phyloP scores from a whole-genome alignment of 2,329 filamentous ascomycete genomes.

The Claviceps pusilla region DNA sequence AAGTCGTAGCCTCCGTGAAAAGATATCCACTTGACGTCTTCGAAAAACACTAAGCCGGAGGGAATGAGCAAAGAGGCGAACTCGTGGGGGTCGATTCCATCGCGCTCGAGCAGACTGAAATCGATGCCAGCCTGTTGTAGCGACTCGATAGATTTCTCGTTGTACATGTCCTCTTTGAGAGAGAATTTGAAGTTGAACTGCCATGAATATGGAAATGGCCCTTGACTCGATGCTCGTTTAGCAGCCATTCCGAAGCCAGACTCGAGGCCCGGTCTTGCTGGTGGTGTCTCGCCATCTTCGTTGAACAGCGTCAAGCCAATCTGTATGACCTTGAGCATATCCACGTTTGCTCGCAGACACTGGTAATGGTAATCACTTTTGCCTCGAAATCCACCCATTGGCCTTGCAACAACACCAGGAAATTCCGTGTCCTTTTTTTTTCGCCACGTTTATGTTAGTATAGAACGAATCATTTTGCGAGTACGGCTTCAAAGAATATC shows the following conservation, averaged over 20 bases:
- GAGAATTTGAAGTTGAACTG: slow-evolving; percentile 99
- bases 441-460: slow-evolving; percentile 5
- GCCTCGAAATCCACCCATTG: slow-evolving; percentile 84
- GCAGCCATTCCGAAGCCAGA: slow-evolving; percentile 21
- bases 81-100: slow-evolving; percentile 78
- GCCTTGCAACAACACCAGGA: slow-evolving; percentile 88
- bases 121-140: slow-evolving; percentile 86
- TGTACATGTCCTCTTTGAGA: slow-evolving; percentile 92
- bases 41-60: slow-evolving; percentile 75
- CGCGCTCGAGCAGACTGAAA: slow-evolving; percentile 66
- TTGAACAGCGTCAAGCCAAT: slow-evolving; percentile 90
- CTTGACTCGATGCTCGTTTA: slow-evolving; percentile 26
- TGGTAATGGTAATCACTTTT: slow-evolving; percentile 99
- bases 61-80: slow-evolving; percentile 85
- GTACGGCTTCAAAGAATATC: no score
- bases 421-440: slow-evolving; percentile 77
- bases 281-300: slow-evolving; percentile 73
- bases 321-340: slow-evolving; percentile 94
- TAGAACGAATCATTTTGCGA: neutral
- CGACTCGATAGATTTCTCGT: slow-evolving; percentile 84
- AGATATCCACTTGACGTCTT: slow-evolving; percentile 88
- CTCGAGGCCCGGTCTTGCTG: slow-evolving; percentile 45
- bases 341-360: slow-evolving; percentile 90
- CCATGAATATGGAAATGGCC: slow-evolving; percentile 74
- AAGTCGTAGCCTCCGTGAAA: slow-evolving; percentile 99